These are phyloP conservation scores for Oidiodendron maius DNA, from an alignment of 495 filamentous ascomycete species.

Conservation along the genomic window DNA sequence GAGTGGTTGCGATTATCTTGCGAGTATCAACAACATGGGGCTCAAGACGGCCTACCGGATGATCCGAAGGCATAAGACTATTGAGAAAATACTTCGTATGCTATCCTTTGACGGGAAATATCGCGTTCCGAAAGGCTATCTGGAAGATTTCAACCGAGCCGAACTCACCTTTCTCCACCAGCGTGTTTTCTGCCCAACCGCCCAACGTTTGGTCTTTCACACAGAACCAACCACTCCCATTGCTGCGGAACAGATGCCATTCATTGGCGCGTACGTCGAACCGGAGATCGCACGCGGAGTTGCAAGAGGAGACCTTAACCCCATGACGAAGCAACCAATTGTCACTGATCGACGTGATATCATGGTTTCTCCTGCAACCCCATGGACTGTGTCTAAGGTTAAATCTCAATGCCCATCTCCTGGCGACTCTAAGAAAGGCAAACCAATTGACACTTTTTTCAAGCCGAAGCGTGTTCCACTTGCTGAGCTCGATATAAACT, in stretches of 20 bases:
- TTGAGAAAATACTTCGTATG: conserved; percentile 75
- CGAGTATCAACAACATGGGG: conserved; percentile 76
- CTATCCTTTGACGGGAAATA: conserved; percentile 83
- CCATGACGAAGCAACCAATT: conserved; percentile 76
- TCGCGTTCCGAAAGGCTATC: conserved; percentile 70
- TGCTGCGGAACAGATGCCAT: conserved; percentile 61
- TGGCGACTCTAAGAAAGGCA: conserved; percentile 53
- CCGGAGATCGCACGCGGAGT: conserved; percentile 65
- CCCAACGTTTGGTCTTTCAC: conserved; percentile 63
- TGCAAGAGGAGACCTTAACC: conserved; percentile 80
- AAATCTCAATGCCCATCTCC: conserved; percentile 28
- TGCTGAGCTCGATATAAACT: conserved; percentile 82
- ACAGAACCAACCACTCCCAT: conserved; percentile 55
- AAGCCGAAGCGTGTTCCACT: conserved; percentile 70
- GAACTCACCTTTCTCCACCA: conserved; percentile 92
- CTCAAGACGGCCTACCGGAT: conserved; percentile 89
- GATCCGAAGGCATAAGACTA: conserved; percentile 80
- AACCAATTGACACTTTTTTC: conserved; percentile 74
- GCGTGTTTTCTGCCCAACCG: conserved; percentile 81
- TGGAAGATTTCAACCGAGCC: conserved; percentile 71
- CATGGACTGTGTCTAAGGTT: conserved; percentile 9
- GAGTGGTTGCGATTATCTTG: conserved; percentile 95
- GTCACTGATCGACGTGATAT: conserved; percentile 34
- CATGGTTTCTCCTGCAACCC: conserved; percentile 25
- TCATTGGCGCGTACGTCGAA: conserved; percentile 70